phyloP scores from a whole-genome alignment of 257 asterid genomes.

The Capsicum chinense region DNA sequence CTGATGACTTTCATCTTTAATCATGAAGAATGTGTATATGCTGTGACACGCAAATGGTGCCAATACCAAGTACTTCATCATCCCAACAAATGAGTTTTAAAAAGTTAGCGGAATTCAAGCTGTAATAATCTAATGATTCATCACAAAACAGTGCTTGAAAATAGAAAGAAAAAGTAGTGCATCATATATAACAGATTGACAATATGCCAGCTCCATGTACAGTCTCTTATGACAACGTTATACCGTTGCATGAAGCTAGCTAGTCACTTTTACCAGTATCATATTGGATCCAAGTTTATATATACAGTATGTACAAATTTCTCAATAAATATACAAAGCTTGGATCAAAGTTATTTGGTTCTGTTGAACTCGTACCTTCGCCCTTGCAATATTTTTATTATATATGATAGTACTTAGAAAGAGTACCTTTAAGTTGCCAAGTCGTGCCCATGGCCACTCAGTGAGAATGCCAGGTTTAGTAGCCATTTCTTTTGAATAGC shows the following conservation, averaged over 20 bases:
- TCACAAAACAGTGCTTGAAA: not conserved
- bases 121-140: not conserved
- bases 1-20: slow-evolving; percentile 39
- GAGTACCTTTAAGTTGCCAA: slow-evolving; percentile 71
- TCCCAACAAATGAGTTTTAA: not conserved
- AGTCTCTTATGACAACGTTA: not conserved
- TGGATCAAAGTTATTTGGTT: not conserved
- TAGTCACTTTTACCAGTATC: not conserved
- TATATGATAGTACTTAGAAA: not conserved
- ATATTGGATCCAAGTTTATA: not conserved
- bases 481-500: slow-evolving; percentile 50
- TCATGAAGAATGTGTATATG: slow-evolving; percentile 45
- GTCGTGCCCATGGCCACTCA: slow-evolving; percentile 86
- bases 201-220: not conserved
- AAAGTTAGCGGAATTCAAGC: not conserved
- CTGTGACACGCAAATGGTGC: slow-evolving; percentile 69
- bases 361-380: not conserved
- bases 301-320: not conserved
- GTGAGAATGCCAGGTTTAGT: slow-evolving; percentile 74
- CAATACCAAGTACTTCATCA: slow-evolving; percentile 55
- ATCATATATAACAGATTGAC: not conserved
- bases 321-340: not conserved
- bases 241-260: not conserved
- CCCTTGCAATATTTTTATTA: not conserved
- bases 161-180: not conserved